Base-by-base conservation (phyloP, 2,329 filamentous ascomycete species). In the Verticillium nubilum region DNA sequence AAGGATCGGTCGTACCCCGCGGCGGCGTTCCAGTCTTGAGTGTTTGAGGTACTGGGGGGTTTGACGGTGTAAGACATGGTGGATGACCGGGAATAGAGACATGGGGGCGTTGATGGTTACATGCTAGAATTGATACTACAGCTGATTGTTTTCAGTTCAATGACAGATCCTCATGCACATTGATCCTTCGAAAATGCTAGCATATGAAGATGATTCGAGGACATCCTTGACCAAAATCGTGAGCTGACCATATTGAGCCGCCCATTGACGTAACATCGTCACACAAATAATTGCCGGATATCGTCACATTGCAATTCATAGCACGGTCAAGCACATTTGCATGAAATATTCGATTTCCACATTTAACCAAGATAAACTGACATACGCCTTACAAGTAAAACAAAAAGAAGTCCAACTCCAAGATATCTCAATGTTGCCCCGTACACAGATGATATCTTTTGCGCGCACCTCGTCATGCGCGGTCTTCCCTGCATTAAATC, bases 1-100 rank as follows among this genome's bases (percentile, higher is more conserved):
- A 81, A 78, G 64, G 84, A 87, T 61, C 77, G 86, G 57, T 75
- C 82, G 1, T 88, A 88, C 66, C 85, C 86, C 2, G 79, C 83
- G 12, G 85, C 85, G 7, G 85, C 85, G 10, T 88, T 87, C 71
- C 82, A 80, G 17, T 76, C 72, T 47, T 78, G 65, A 61, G 6
- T 47, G 37, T 25, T n/a, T 7, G 37, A 10, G 37, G 5, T 10
- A 10, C 12, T n/a, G n/a, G n/a, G n/a, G n/a, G 37, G n/a, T 47
- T n/a, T 23, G 12, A 47, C 9, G 19, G 37, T 10, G 37, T 47
- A 31, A 31, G n/a, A n/a, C n/a, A 37, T 15, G 33, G 33, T 37
- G 6, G 33, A n/a, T 3, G 19, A 6, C 19, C 37, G 23, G 7
- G 19, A n/a, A 5, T 7, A 23, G 37, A 47, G 37, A 47, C 19